Evolutionary conservation across 2,329 filamentous ascomycete species (phyloP).

Genomic region (Beauveria sp.): DNA sequence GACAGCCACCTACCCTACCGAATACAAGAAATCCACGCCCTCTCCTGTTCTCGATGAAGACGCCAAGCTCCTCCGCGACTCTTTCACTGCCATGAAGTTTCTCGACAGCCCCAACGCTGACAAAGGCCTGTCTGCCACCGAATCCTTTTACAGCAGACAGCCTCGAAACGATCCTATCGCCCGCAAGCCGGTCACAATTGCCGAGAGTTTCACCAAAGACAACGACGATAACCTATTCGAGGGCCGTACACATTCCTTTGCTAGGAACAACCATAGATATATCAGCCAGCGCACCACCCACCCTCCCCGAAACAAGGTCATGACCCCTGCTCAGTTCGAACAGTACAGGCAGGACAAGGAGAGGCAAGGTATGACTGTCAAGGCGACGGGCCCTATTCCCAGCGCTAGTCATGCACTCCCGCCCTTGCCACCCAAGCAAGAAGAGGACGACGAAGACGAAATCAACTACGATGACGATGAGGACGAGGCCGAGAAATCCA

Average conservation of each 20-base stretch:
- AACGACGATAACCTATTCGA: constrained; percentile 52
- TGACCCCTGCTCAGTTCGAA: constrained; percentile 86
- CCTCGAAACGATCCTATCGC: constrained; percentile 13
- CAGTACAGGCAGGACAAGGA: constrained; percentile 69
- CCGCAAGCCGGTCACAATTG: constrained; percentile 12
- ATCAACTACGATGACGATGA: constrained; percentile 65
- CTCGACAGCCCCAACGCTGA: constrained; percentile 24
- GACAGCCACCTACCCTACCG: constrained; percentile 38
- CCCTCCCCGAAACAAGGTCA: constrained; percentile 62
- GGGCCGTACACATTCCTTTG: constrained; percentile 32
- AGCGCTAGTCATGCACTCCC: neutral
- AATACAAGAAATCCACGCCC: constrained; percentile 27
- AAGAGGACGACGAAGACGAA: constrained; percentile 57
- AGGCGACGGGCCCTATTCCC: constrained; percentile 23
- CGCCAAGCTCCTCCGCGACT: constrained; percentile 44
- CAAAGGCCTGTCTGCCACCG: constrained; percentile 13
- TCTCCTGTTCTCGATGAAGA: constrained; percentile 45
- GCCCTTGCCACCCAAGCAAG: constrained; percentile 23
- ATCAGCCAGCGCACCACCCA: constrained; percentile 25
- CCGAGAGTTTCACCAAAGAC: constrained; percentile 21
- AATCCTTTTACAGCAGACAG: constrained; percentile 4
- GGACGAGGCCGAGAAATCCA: constrained; percentile 70
- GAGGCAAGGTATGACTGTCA: constrained; percentile 41
- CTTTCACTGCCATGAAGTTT: constrained; percentile 41
- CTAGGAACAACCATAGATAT: constrained; percentile 29